Percentiles rank a stretch among this genome's conserved stretches.
Conservation (phyloP, 1,284 basidiomycete species). For the Ustilago lituana region DNA sequence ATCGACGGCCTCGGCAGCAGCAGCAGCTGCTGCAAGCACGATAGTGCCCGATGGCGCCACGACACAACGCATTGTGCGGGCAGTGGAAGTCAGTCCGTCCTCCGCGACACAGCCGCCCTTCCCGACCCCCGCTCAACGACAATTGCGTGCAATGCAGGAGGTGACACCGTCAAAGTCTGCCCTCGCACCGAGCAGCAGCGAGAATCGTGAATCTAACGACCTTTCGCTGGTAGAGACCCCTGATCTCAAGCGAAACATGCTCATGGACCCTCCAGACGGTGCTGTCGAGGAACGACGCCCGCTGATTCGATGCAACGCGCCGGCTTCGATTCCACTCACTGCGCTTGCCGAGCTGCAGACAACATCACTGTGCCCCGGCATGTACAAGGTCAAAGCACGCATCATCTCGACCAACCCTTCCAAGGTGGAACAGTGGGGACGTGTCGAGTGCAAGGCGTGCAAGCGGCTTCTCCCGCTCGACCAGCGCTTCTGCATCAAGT, state of each 20-base stretch:
- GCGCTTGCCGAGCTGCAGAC: conserved; percentile 26
- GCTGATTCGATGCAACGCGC: conserved; percentile 38
- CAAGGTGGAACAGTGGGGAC: conserved; percentile 38
- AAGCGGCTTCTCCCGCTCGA: conserved; percentile 32
- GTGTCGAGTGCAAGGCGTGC: conserved; percentile 38
- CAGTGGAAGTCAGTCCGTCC: conserved; percentile 8
- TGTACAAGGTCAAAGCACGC: conserved; percentile 37
- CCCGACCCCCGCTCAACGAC: conserved; percentile 39
- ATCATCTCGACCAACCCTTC: conserved; percentile 34
- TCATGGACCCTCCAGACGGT: conserved; percentile 26
- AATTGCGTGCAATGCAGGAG: conserved; percentile 18
- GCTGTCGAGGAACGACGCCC: conserved; percentile 12
- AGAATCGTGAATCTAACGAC: conserved; percentile 5
- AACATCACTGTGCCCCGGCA: conserved; percentile 35
- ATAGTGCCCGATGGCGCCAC: background rate
- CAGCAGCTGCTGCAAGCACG: background rate
- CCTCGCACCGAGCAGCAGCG: conserved; percentile 13
- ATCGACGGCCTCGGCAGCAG: background rate
- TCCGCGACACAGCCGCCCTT: conserved; percentile 22
- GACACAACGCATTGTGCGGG: too few relatives aligned
- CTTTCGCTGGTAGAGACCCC: conserved; percentile 12
- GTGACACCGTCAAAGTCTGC: conserved; percentile 16
- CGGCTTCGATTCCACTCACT: conserved; percentile 25
- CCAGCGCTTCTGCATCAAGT: conserved; percentile 42
- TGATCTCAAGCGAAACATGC: conserved; percentile 20